A percentile compares a stretch with the other conserved stretches of the same genome.
These are phyloP conservation scores for Malus orientalis DNA, from an alignment of 306 rosid genomes.

Conservation along the genomic window DNA sequence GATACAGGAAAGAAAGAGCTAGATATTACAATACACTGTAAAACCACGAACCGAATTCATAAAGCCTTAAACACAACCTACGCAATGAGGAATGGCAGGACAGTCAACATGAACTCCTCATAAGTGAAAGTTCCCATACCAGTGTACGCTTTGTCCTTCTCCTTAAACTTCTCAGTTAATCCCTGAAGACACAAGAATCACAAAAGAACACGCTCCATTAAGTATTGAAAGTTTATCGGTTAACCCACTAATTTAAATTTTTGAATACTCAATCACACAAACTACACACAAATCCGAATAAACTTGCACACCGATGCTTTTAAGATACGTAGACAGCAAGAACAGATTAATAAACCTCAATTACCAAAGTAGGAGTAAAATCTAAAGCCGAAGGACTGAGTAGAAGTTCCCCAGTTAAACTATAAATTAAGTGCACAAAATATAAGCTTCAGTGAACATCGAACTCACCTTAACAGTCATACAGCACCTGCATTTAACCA, in stretches of 20 bases:
- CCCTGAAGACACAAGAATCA: slow-evolving; percentile 42
- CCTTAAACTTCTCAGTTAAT: slow-evolving; percentile 87
- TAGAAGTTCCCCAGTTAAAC: neutral
- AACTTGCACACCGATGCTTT: neutral
- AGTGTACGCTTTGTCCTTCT: slow-evolving; percentile 60
- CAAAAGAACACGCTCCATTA: neutral
- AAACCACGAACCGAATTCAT: neutral
- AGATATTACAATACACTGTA: neutral
- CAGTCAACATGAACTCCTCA: slow-evolving; percentile 94
- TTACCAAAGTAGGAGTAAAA: neutral
- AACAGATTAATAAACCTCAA: neutral
- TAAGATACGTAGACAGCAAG: neutral
- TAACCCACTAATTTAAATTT: neutral
- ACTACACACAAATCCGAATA: neutral
- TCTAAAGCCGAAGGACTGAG: neutral
- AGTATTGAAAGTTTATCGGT: too few species aligned
- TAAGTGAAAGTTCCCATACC: slow-evolving; percentile 79
- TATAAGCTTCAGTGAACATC: neutral
- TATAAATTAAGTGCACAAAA: neutral
- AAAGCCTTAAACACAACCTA: slow-evolving; percentile 18
- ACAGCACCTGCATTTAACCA: slow-evolving; percentile 74
- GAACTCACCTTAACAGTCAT: slow-evolving; percentile 86
- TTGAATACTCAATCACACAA: neutral
- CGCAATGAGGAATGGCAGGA: slow-evolving; percentile 79
- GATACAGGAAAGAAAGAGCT: neutral